Conservation (phyloP, 164 flowering plant species). For the Sextonia rubra region DNA sequence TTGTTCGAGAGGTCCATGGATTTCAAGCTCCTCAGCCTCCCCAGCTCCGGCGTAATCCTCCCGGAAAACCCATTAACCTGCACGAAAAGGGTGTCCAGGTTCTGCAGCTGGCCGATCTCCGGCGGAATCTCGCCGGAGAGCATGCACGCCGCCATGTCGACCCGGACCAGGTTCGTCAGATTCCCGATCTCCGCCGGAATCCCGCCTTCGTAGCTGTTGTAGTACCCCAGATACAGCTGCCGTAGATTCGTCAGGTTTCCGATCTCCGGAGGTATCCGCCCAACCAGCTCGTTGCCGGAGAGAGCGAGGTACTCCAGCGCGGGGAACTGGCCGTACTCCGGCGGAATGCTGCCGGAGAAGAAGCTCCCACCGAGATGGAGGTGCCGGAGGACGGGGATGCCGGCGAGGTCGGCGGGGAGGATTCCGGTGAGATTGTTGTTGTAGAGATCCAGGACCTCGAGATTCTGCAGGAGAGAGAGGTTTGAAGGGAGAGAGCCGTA, state of each 20-base stretch:
- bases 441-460: slow-evolving; percentile 66
- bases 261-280: slow-evolving; percentile 65
- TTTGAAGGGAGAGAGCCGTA: slow-evolving; percentile 50
- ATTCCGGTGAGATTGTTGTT: slow-evolving; percentile 79
- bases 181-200: slow-evolving; percentile 79
- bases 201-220: slow-evolving; percentile 61
- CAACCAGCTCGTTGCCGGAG: slow-evolving; percentile 80
- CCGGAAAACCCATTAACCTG: slow-evolving; percentile 84
- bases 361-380: slow-evolving; percentile 87
- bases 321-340: slow-evolving; percentile 55
- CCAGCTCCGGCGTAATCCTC: slow-evolving; percentile 53
- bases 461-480: slow-evolving; percentile 33
- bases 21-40: slow-evolving; percentile 62
- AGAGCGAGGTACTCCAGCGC: slow-evolving; percentile 77
- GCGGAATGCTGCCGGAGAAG: slow-evolving; percentile 69
- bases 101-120: slow-evolving; percentile 65
- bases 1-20: slow-evolving; percentile 94
- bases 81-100: slow-evolving; percentile 73
- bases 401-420: slow-evolving; percentile 46
- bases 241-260: slow-evolving; percentile 62
- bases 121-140: slow-evolving; percentile 75
- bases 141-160: slow-evolving; percentile 83
- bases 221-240: slow-evolving; percentile 85
- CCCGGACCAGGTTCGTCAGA: slow-evolving; percentile 47
- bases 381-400: slow-evolving; percentile 47